Evolutionary conservation across 2,329 filamentous ascomycete genomes (phyloP).

Genomic region (Cladorrhinum sp.): DNA sequence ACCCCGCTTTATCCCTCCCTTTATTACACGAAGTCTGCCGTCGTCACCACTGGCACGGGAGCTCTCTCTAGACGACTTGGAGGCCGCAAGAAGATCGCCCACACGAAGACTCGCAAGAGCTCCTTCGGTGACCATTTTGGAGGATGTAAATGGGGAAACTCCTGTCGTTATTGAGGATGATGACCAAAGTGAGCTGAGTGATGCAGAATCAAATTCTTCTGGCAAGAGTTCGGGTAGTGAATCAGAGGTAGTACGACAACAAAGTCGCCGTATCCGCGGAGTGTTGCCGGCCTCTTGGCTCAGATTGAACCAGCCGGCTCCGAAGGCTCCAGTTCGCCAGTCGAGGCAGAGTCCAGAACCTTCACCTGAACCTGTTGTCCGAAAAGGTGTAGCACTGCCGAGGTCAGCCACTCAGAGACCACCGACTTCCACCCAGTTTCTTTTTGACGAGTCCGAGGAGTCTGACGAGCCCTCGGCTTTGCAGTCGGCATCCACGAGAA

Average conservation of each 20-base stretch:
- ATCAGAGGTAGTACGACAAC: constrained; percentile 38
- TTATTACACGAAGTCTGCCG: constrained; percentile 19
- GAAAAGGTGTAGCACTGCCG: constrained; percentile 50
- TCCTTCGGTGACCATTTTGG: not conserved
- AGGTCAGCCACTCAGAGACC: constrained; percentile 34
- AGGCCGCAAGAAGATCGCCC: constrained; percentile 6
- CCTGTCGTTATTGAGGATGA: constrained; percentile 21
- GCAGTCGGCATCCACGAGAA: not conserved
- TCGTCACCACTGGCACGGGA: constrained; percentile 20
- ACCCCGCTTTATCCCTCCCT: constrained; percentile 11
- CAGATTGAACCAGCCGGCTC: constrained; percentile 53
- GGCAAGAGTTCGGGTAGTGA: constrained; percentile 38
- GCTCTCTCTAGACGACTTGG: constrained; percentile 11
- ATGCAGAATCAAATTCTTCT: constrained; percentile 21
- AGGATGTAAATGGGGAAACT: not conserved
- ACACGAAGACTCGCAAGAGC: not conserved
- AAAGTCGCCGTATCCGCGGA: constrained; percentile 51
- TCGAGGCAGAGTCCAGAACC: constrained; percentile 32
- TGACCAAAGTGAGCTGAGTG: constrained; percentile 16
- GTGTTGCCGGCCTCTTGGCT: constrained; percentile 68
- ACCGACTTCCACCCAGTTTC: constrained; percentile 33
- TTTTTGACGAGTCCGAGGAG: constrained; percentile 49
- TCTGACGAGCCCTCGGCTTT: constrained; percentile 28
- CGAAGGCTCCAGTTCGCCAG: constrained; percentile 31
- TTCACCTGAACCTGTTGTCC: constrained; percentile 39